These are phyloP conservation scores for Phoma sp. DNA, from an alignment of 2,329 filamentous ascomycete species.

Conservation along the genomic window DNA sequence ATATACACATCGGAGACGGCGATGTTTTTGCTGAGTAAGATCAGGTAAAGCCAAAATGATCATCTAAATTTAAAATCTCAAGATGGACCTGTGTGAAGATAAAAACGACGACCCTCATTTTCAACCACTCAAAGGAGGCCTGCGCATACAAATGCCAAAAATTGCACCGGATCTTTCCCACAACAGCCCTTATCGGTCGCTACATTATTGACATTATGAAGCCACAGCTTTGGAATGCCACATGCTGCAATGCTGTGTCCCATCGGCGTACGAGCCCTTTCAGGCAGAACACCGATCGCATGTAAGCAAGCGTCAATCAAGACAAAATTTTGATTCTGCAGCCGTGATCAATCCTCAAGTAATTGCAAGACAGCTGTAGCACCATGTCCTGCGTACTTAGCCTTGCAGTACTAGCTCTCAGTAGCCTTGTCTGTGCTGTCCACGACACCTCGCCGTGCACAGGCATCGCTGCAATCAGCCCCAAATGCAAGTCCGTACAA, in stretches of 20 bases:
- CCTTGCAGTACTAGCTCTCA: neutral
- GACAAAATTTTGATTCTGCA: neutral
- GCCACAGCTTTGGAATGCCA: too few species aligned
- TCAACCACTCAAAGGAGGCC: too few species aligned
- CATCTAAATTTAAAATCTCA: too few species aligned
- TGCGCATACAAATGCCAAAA: too few species aligned
- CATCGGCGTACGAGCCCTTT: neutral
- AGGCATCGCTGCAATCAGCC: neutral
- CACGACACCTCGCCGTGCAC: neutral
- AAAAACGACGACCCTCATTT: too few species aligned
- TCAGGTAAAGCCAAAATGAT: too few species aligned
- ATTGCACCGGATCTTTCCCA: too few species aligned
- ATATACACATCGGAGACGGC: neutral
- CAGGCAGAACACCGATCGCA: neutral
- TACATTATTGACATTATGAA: too few species aligned
- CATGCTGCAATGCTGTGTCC: too few species aligned
- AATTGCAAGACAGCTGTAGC: neutral
- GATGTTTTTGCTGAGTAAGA: neutral
- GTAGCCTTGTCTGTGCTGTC: neutral
- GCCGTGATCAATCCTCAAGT: neutral
- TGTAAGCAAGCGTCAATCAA: neutral
- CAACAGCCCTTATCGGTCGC: too few species aligned
- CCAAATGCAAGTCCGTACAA: neutral
- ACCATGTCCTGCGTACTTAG: neutral
- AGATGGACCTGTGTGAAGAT: too few species aligned